Evolutionary conservation across 2,329 filamentous ascomycete genomes (phyloP).

Genomic region (Zasmidium cellare): DNA sequence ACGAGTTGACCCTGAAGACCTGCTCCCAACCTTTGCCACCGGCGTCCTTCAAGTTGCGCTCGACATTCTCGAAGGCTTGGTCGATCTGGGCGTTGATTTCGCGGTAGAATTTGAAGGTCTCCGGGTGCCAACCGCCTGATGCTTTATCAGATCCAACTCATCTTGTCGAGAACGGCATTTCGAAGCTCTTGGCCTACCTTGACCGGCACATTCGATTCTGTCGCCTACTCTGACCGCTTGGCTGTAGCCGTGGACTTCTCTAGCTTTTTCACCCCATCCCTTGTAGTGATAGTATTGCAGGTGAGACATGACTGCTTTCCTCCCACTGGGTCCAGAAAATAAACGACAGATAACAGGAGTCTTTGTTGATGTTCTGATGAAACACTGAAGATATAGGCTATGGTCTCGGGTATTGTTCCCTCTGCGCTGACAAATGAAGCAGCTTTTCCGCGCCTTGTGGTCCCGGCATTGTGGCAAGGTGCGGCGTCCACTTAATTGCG

Average conservation of each 20-base stretch:
- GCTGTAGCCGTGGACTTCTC: conserved; percentile 34
- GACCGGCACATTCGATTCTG: conserved; percentile 38
- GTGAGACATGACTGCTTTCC: conserved; percentile 41
- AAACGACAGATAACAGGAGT: no score
- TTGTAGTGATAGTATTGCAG: conserved; percentile 43
- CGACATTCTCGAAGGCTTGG: conserved; percentile 58
- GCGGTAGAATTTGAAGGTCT: conserved; percentile 19
- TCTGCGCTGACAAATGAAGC: no score
- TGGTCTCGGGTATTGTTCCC: no score
- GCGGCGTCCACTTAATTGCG: no score
- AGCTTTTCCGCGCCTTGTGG: no score
- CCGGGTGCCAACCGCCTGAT: conserved; percentile 38
- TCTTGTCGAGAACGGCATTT: no score
- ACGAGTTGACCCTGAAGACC: conserved; percentile 42
- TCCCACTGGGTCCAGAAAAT: no score
- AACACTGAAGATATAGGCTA: no score
- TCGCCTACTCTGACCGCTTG: conserved; percentile 40
- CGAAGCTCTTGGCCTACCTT: conserved; percentile 38
- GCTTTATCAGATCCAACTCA: no score
- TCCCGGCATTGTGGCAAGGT: no score
- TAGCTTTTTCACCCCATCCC: conserved; percentile 39
- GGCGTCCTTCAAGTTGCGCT: conserved; percentile 51
- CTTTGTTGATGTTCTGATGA: no score
- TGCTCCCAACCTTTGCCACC: conserved; percentile 60
- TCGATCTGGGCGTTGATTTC: conserved; percentile 36